Evolutionary conservation across 805 yeast species (phyloP).

Genomic region (Hanseniaspora guilliermondii): DNA sequence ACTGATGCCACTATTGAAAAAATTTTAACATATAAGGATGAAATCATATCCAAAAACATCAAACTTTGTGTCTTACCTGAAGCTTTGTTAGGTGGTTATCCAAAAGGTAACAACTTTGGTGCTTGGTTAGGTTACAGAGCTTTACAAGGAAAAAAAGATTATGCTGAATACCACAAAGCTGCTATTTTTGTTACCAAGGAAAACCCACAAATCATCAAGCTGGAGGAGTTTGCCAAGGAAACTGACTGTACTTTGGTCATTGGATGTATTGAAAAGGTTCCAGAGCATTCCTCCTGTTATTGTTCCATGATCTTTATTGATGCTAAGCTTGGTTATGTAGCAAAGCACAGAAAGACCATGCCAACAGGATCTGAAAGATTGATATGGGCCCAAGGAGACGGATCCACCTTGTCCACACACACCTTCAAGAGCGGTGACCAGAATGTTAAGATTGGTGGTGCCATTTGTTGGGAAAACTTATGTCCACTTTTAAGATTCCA

Average conservation of each 20-base stretch:
- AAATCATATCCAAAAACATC: conserved; percentile 26
- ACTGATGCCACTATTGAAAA: conserved; percentile 30
- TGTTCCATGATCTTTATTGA: conserved; percentile 34
- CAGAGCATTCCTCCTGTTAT: conserved; percentile 28
- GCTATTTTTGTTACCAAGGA: conserved; percentile 25
- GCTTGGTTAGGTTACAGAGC: conserved; percentile 33
- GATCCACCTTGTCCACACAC: conserved; percentile 32
- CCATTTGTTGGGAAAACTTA: conserved; percentile 38
- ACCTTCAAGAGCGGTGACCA: conserved; percentile 20
- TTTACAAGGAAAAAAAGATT: conserved; percentile 33
- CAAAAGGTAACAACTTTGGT: conserved; percentile 35
- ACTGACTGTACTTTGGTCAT: conserved; percentile 29
- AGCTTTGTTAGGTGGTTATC: conserved; percentile 37
- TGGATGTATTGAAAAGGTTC: conserved; percentile 32
- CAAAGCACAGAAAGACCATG: conserved; percentile 34
- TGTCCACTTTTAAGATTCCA: conserved; percentile 33
- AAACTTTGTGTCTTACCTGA: conserved; percentile 36
- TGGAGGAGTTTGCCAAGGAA: conserved; percentile 27
- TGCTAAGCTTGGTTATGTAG: conserved; percentile 18
- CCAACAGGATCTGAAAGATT: conserved; percentile 37
- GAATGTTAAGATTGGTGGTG: conserved; percentile 34
- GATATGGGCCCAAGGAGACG: conserved; percentile 38
- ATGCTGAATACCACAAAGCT: conserved; percentile 27
- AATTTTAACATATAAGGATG: conserved; percentile 30
- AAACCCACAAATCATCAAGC: conserved; percentile 25